These are phyloP conservation scores for Rhodosorus marinus DNA, from an alignment of 23 red algal genomes.

Conservation along the genomic window DNA sequence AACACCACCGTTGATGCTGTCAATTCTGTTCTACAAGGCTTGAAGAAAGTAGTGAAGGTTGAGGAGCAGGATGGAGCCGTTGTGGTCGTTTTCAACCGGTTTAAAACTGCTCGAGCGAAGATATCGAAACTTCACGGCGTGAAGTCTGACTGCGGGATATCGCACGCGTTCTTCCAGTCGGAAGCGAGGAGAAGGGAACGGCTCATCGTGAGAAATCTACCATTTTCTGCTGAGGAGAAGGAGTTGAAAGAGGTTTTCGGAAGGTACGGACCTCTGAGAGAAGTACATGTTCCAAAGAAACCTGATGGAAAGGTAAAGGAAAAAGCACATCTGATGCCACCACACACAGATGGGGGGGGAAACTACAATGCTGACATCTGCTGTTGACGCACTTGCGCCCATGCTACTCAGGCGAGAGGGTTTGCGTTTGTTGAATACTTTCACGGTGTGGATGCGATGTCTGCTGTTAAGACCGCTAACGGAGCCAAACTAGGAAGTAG, in stretches of 20 bases:
- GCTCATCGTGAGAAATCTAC: slow-evolving; percentile 45
- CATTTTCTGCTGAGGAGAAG: slow-evolving; percentile 2
- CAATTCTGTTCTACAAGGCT: neutral
- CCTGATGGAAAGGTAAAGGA: neutral
- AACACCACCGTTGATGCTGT: neutral
- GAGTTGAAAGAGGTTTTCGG: slow-evolving; percentile 1
- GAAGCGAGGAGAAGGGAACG: slow-evolving; percentile 7
- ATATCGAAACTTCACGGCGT: slow-evolving; percentile 3
- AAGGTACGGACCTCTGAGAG: neutral
- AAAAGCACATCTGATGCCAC: too few species aligned
- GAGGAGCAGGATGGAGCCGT: neutral
- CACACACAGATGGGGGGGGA: too few species aligned
- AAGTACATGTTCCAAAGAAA: neutral
- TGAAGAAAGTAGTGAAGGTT: neutral
- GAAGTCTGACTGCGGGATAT: too few species aligned
- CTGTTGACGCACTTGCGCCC: too few species aligned
- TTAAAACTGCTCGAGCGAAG: neutral
- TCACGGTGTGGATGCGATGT: slow-evolving; percentile 20
- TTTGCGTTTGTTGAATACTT: slow-evolving; percentile 74
- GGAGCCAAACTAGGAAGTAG: slow-evolving; percentile 32
- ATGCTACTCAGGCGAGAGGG: slow-evolving; percentile 3
- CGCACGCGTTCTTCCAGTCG: slow-evolving; percentile 11
- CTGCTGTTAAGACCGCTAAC: slow-evolving; percentile 22
- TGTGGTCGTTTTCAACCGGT: slow-evolving; percentile 2
- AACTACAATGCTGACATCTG: too few species aligned